Conservation (phyloP, 306 rosid genomes). For the Lotus japonicus region DNA sequence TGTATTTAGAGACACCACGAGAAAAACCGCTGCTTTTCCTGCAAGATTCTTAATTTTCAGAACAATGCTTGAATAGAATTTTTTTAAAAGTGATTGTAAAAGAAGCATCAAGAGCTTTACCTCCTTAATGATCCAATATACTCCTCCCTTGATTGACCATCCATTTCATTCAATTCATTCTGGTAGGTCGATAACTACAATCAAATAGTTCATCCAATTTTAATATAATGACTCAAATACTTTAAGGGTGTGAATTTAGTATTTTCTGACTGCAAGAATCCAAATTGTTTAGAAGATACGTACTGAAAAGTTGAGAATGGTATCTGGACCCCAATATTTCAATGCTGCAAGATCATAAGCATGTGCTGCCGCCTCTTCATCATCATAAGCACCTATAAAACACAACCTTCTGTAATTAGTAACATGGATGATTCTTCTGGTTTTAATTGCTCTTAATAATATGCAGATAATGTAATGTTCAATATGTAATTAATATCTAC, state of each 20-base stretch:
- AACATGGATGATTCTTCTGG: neutral
- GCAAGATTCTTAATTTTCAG: neutral
- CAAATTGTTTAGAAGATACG: neutral
- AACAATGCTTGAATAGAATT: neutral
- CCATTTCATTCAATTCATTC: constrained; percentile 69
- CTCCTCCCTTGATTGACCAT: constrained; percentile 78
- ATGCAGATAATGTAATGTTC: neutral
- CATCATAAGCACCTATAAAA: constrained; percentile 82
- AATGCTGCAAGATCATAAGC: constrained; percentile 95
- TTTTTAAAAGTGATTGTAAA: neutral
- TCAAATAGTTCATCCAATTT: too few species aligned
- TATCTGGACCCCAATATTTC: constrained; percentile 88
- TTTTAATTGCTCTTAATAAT: neutral
- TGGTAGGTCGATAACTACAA: constrained; percentile 52
- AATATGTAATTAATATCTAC: constrained; percentile 1
- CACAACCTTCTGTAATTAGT: neutral
- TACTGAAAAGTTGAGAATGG: constrained; percentile 81
- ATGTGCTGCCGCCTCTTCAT: constrained; percentile 92
- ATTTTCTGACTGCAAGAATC: too few species aligned
- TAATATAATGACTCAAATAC: too few species aligned
- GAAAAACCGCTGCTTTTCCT: constrained; percentile 98
- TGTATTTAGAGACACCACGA: constrained; percentile 89
- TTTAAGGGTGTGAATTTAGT: too few species aligned
- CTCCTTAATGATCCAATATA: constrained; percentile 85
- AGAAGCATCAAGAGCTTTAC: constrained; percentile 22